Evolutionary conservation across 2,329 filamentous ascomycete species (phyloP), one percentile per base, ranked within the genome.

Genomic region (Monascus ruber): DNA sequence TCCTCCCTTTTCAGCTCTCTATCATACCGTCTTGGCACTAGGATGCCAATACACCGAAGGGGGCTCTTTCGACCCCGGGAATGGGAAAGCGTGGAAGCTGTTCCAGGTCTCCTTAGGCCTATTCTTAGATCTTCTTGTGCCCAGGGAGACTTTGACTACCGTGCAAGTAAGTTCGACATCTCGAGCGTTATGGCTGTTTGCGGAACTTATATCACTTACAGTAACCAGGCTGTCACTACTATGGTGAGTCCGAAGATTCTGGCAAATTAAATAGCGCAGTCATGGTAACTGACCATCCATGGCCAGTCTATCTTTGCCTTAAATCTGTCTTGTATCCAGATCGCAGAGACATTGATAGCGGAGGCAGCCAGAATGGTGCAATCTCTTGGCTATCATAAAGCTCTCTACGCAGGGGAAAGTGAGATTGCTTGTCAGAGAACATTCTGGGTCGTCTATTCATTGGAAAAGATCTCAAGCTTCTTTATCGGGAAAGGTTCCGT

Each of bases 391-490:
- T 62, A 57, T 39, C 56, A 59, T 28, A 55, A 54, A 34, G 41
- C 48, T 4, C 37, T 43, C 25, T 42, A 38, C 33, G 39, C 37
- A 24, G 42, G 34, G 9, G 44, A 51, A 9, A 39, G 45, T 31
- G 35, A 45, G 31, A 43, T 41, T 24, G 28, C 41, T 24, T 41
- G 42, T 8, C 46, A 53, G 26, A 47, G 52, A 32, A 56, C 56
- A 0, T 68, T 68, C 37, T 68, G 64, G 63, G 58, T 63, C 0
- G 50, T 66, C 10, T 67, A 66, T 37, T 47, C 48, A 6, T 32
- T 67, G 11, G 65, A 68, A 35, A 66, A 67, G 36, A 49, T 51
- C 5, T 42, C 44, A 1, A 55, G 47, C 26, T 64, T 66, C 36
- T 50, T 53, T 27, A 46, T 44, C 5, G 48, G 55, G 4, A 51